Conservation (phyloP, 495 filamentous ascomycete genomes). For the Aspergillus bertholletiae region DNA sequence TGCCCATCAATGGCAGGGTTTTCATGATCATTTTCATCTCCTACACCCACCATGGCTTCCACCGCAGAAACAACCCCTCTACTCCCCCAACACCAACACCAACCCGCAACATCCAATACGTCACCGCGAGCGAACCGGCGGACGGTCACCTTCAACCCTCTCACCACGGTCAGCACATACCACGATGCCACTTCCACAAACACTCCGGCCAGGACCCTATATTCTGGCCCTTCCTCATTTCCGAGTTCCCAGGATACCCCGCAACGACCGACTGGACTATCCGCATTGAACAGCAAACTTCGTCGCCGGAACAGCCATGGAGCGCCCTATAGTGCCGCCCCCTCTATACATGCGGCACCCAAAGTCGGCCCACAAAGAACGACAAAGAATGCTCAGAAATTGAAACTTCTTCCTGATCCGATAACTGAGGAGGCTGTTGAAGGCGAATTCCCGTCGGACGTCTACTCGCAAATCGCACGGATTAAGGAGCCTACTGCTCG, state of each 20-base stretch:
- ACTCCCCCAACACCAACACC: slow-evolving; percentile 38
- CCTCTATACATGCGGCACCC: slow-evolving; percentile 44
- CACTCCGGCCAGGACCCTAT: slow-evolving; percentile 41
- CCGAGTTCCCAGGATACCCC: slow-evolving; percentile 28
- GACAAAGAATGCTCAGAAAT: slow-evolving; percentile 91
- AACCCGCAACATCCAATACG: slow-evolving; percentile 28
- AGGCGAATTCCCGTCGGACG: slow-evolving; percentile 89
- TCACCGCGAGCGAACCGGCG: slow-evolving; percentile 44
- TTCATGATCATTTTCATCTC: background rate
- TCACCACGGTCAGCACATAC: slow-evolving; percentile 56
- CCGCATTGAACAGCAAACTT: slow-evolving; percentile 81
- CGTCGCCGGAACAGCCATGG: slow-evolving; percentile 80
- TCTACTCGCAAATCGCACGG: slow-evolving; percentile 90
- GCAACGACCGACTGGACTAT: slow-evolving; percentile 51
- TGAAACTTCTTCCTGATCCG: slow-evolving; percentile 90
- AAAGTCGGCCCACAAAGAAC: slow-evolving; percentile 96
- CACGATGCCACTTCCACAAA: slow-evolving; percentile 43
- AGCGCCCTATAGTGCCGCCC: slow-evolving; percentile 48
- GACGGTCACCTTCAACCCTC: slow-evolving; percentile 69
- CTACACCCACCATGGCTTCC: slow-evolving; percentile 31
- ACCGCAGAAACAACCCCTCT: slow-evolving; percentile 46
- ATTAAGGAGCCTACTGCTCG: slow-evolving; percentile 96
- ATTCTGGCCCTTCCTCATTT: slow-evolving; percentile 35
- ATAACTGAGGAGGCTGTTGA: slow-evolving; percentile 68
- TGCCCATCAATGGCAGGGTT: slow-evolving; percentile 18